phyloP scores from a whole-genome alignment of 495 filamentous ascomycete genomes.

The Cladorrhinum samala region DNA sequence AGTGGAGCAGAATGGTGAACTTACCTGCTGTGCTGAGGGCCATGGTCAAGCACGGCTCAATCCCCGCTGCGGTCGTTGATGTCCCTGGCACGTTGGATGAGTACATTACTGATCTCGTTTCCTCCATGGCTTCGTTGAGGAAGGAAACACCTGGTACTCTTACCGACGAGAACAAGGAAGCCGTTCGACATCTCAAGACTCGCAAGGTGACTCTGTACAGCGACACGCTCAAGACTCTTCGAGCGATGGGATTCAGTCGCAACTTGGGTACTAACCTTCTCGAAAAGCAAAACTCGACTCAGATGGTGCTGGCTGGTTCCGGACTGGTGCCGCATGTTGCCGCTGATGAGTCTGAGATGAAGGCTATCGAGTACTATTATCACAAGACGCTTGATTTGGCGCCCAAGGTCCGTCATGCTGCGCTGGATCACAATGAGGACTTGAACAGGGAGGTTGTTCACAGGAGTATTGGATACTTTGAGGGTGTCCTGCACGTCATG shows the following conservation, averaged over 20 bases:
- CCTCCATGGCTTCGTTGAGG: conserved; percentile 63
- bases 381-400: conserved; percentile 68
- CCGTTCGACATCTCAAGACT: conserved; percentile 78
- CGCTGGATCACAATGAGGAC: conserved; percentile 72
- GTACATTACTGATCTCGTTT: conserved; percentile 61
- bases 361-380: conserved; percentile 63
- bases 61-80: conserved; percentile 48
- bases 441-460: conserved; percentile 69
- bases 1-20: conserved; percentile 64
- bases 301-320: conserved; percentile 52
- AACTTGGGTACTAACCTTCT: conserved; percentile 67
- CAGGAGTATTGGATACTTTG: conserved; percentile 72
- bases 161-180: conserved; percentile 74
- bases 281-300: conserved; percentile 61
- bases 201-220: conserved; percentile 87
- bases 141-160: conserved; percentile 70
- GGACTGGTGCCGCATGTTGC: conserved; percentile 18
- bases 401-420: conserved; percentile 56
- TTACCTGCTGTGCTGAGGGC: conserved; percentile 52
- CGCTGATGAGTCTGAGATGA: conserved; percentile 16
- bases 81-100: conserved; percentile 54
- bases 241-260: conserved; percentile 81
- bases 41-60: conserved; percentile 42
- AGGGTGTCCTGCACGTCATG: conserved; percentile 65
- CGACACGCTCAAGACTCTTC: conserved; percentile 72